phyloP scores from a whole-genome alignment of 257 asterid genomes.

The Craterostigma plantagineum region DNA sequence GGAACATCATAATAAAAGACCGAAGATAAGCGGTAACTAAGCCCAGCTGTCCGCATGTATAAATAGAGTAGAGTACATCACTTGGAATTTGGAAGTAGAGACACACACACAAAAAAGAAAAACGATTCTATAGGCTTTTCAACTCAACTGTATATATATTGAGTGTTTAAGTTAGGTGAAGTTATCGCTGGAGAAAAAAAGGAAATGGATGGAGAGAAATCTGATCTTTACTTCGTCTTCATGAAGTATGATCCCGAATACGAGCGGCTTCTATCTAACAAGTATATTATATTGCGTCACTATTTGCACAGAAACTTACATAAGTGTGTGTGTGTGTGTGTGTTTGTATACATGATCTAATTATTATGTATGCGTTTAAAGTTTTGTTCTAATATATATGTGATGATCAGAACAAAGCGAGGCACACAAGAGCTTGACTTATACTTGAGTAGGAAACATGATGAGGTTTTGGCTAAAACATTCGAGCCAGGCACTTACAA shows the following conservation, averaged over 20 bases:
- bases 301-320: background rate
- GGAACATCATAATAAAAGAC: background rate
- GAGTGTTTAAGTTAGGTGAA: background rate
- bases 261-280: constrained; percentile 58
- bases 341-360: too few species aligned
- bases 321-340: background rate
- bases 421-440: constrained; percentile 44
- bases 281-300: constrained; percentile 13
- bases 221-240: constrained; percentile 60
- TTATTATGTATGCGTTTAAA: background rate
- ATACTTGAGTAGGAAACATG: constrained; percentile 74
- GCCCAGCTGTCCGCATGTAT: background rate
- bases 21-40: background rate
- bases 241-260: constrained; percentile 75
- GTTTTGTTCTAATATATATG: too few species aligned
- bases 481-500: constrained; percentile 41
- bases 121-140: too few species aligned
- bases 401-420: constrained; percentile 24
- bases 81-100: background rate
- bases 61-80: constrained; percentile 3
- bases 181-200: background rate
- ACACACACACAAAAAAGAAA: too few species aligned
- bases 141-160: too few species aligned
- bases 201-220: constrained; percentile 21
- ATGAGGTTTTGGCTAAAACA: constrained; percentile 36